These are phyloP conservation scores for Groenewaldozyma sp. DNA, from an alignment of 1,139 yeast genomes.

Conservation along the genomic window DNA sequence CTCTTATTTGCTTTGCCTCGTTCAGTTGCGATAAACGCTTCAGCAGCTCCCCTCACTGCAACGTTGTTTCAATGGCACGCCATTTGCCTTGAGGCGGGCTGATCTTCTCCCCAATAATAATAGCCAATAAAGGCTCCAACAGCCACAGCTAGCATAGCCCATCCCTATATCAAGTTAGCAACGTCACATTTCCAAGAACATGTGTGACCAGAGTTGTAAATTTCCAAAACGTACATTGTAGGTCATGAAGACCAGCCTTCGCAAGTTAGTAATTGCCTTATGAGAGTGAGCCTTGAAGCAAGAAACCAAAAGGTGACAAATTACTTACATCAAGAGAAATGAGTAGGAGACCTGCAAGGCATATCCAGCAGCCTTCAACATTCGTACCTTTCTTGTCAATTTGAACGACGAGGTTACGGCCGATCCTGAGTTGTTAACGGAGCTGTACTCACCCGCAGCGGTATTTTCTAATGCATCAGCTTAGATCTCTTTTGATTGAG, in stretches of 20 bases:
- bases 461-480: neutral
- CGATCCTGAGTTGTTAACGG: neutral
- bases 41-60: no score
- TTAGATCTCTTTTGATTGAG: neutral
- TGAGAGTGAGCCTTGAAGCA: no score
- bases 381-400: conserved; percentile 3
- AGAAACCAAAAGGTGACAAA: neutral
- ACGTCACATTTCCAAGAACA: no score
- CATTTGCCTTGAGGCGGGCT: conserved; percentile 31
- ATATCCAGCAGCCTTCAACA: conserved; percentile 36
- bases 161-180: no score
- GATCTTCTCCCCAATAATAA: conserved; percentile 46
- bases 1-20: no score
- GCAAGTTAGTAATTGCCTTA: conserved; percentile 1
- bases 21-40: no score
- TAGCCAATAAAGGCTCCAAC: conserved; percentile 62
- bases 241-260: conserved; percentile 61
- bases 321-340: conserved; percentile 51
- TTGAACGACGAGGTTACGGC: neutral
- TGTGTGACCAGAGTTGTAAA: no score
- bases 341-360: conserved; percentile 72
- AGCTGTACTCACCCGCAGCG: neutral
- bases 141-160: conserved; percentile 68
- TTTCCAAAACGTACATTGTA: conserved; percentile 46
- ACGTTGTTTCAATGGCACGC: conserved; percentile 45